Evolutionary conservation across 2,329 filamentous ascomycete genomes (phyloP), one percentile per base, ranked within the genome.

Genomic region (Corinectria fuckeliana): DNA sequence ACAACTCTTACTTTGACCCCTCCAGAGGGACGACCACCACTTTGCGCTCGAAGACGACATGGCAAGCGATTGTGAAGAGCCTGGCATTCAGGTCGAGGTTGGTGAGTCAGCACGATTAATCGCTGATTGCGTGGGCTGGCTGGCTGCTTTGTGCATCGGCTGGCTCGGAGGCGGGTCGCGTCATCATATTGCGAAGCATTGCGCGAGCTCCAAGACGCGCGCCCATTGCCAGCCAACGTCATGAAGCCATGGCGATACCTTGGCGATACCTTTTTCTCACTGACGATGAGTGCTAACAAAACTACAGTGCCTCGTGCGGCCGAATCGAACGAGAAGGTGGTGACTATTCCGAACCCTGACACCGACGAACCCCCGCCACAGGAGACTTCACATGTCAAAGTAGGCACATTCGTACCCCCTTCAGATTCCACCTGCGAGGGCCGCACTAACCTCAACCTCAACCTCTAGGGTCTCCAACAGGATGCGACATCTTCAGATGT

Each of bases 321-420:
- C 20, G 58, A 66, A 30, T 21, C 61, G 13, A 59, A 65, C 50
- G 64, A 70, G 52, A 71, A 71, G 48, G 65, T 68, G 44, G 62
- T 61, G 20, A 65, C 61, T 11, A 56, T 65, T 30, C 55, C 65
- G 4, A 66, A 70, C 38, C 58, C 62, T 20, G 60, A 63, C 28
- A 56, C 36, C 32, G 50, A 63, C 20, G 52, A 66, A 42, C 39
- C 50, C 60, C 52, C 41, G 26, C 42, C 42, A 26, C 14, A 28
- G 9, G 48, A 56, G 42, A 41, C 52, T 41, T 52, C 42, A 42
- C 39, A 56, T 51, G 57, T 47, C 34, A 60, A 50, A 38, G 30
- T 60, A 60, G 11, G 48, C 36, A 6, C 4, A 38, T 45, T 32
- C 21, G 36, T 30, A 26, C 21, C 44, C 30, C 23, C 26, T 50